Evolutionary conservation across 2,329 filamentous ascomycete species (phyloP).

Genomic region (Septoria linicola): DNA sequence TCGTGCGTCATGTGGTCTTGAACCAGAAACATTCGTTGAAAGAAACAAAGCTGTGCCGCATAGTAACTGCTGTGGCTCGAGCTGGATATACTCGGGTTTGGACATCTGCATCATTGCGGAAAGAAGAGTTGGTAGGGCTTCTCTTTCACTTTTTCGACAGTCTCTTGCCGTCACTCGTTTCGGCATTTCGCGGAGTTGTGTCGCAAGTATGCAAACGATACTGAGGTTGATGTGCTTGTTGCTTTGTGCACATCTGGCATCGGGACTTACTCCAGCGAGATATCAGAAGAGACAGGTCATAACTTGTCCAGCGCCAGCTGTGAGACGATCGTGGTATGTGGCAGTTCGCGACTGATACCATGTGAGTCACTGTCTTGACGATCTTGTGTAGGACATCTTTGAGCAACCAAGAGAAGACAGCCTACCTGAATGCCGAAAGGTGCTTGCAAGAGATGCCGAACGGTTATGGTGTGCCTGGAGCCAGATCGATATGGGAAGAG

Average conservation of each 20-base stretch:
- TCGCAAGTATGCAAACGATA: background rate
- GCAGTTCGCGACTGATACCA: background rate
- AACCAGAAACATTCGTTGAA: background rate
- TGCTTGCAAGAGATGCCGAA: constrained; percentile 25
- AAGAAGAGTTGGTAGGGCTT: too few relatives aligned
- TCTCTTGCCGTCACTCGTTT: background rate
- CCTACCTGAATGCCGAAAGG: constrained; percentile 24
- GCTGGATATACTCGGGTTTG: too few relatives aligned
- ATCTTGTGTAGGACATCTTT: constrained; percentile 17
- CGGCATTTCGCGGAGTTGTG: background rate
- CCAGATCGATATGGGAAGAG: constrained; percentile 26
- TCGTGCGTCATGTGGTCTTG: background rate
- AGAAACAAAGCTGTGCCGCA: too few relatives aligned
- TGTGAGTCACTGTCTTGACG: background rate
- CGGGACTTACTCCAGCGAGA: constrained; percentile 2
- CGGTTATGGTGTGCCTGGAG: constrained; percentile 24
- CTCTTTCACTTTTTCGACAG: background rate
- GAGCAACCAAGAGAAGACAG: constrained; percentile 20
- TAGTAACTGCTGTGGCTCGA: too few relatives aligned
- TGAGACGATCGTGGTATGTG: constrained; percentile 20
- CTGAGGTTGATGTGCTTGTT: constrained; percentile 2
- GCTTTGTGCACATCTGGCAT: background rate
- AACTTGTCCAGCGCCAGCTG: constrained; percentile 13
- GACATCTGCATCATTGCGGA: background rate
- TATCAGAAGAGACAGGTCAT: constrained; percentile 10